Evolutionary conservation across 441 rosid genomes (phyloP).

Genomic region (Euphorbia schlechtendalii): DNA sequence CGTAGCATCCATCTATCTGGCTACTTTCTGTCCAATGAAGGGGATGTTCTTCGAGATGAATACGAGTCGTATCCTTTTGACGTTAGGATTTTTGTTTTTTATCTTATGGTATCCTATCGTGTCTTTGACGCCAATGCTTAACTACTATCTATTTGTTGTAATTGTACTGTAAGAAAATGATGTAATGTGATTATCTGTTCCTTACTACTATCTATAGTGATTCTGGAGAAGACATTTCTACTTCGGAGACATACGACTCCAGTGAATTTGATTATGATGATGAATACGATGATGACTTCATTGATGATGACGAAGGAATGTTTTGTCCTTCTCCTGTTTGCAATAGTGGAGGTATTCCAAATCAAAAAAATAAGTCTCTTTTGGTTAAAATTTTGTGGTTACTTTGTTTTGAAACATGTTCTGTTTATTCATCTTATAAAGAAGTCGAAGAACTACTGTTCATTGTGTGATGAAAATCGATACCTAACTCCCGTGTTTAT

Average conservation of each 20-base stretch:
- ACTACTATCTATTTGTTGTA: not conserved
- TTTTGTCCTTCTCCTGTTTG: constrained; percentile 32
- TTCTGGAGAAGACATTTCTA: constrained; percentile 56
- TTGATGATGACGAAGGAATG: constrained; percentile 24
- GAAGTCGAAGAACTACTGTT: too few relatives aligned
- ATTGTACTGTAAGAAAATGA: not conserved
- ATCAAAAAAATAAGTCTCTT: not conserved
- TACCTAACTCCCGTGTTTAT: not conserved
- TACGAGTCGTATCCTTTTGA: constrained; percentile 68
- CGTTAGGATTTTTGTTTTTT: constrained; percentile 2
- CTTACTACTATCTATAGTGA: constrained; percentile 48
- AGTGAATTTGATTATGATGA: constrained; percentile 45
- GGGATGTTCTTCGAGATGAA: constrained; percentile 43
- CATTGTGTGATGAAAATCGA: not conserved
- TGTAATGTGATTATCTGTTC: constrained; percentile 15
- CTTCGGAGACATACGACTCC: constrained; percentile 50
- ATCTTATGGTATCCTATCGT: not conserved
- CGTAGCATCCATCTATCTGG: constrained; percentile 87
- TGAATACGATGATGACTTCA: constrained; percentile 25
- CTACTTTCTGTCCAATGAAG: constrained; percentile 50
- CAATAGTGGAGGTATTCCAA: constrained; percentile 60
- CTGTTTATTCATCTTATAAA: not conserved
- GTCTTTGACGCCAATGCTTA: too few relatives aligned
- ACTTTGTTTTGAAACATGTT: not conserved
- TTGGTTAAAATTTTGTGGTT: not conserved